These are phyloP conservation scores for Colletotrichum costaricense DNA, from an alignment of 2,329 filamentous ascomycete genomes.

Conservation along the genomic window DNA sequence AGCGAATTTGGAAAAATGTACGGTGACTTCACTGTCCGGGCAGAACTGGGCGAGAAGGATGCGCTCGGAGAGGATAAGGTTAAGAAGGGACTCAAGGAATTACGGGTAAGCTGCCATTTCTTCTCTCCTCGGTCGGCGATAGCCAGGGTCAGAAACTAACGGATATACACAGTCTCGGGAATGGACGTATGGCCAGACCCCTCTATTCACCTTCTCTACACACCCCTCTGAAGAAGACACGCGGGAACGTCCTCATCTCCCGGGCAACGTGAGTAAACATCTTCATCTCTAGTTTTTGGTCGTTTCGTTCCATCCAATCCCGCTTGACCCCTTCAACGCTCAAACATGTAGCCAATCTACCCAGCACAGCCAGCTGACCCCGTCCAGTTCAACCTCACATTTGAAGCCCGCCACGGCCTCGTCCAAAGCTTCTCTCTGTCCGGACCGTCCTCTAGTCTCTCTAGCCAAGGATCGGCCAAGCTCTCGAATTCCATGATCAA, in stretches of 20 bases:
- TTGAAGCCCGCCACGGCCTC: constrained; percentile 51
- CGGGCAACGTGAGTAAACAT: constrained; percentile 53
- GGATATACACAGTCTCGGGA: constrained; percentile 61
- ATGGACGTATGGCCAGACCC: constrained; percentile 90
- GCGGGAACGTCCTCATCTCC: constrained; percentile 62
- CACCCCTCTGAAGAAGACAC: constrained; percentile 69
- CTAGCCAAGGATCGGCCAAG: not conserved
- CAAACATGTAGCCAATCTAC: not conserved
- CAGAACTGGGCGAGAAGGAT: constrained; percentile 60
- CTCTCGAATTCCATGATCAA: constrained; percentile 19
- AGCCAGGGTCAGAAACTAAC: not conserved
- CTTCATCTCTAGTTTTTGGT: not conserved
- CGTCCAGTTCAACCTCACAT: constrained; percentile 42
- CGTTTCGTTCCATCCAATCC: not conserved
- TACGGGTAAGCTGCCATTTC: constrained; percentile 61
- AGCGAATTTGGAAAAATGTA: constrained; percentile 78
- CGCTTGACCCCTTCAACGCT: not conserved
- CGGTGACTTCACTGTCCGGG: constrained; percentile 50
- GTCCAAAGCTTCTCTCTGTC: constrained; percentile 47
- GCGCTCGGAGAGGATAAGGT: constrained; percentile 63
- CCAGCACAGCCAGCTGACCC: not conserved
- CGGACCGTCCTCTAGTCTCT: not conserved
- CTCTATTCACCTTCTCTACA: constrained; percentile 80
- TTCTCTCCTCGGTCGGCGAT: constrained; percentile 38
- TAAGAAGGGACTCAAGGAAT: constrained; percentile 69